Evolutionary conservation across 805 yeast genomes (phyloP), one percentile per base, ranked within the genome.

Genomic region (Zygosaccharomyces bailii): DNA sequence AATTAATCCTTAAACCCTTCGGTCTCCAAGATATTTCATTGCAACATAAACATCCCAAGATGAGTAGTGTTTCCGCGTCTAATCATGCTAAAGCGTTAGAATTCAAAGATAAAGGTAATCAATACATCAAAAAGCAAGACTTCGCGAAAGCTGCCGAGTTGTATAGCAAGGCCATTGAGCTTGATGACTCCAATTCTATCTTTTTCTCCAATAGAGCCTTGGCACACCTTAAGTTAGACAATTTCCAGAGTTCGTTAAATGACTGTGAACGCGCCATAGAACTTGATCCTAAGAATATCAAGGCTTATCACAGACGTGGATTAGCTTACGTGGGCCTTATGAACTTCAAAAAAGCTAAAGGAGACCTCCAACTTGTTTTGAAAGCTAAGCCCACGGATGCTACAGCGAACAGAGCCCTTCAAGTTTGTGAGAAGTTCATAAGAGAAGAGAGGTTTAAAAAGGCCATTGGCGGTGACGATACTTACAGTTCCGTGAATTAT

Each of bases 241-340:
- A 82, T 56, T 90, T 84, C 62, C 98, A 96, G 3, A 72, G 79
- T 43, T 95, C 96, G 0, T 75, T 90, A 2, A 70, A 65, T n/a
- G 96, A 90, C 62, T 82, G 95, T 54, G 76, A 81, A 25, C 67
- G 69, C 34, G 86, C 97, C 1, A 73, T 93, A 34, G 75, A 73
- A 38, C 57, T 82, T 7, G 88, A 91, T 59, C 75, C 81, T 1
- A 60, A 68, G 14, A 84, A 86, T 57, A 67, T 81, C 27, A 91
- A 91, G 65, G 89, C 88, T 0, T 85, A 86, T 61, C 93, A 87
- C 61, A 76, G 99, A 53, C 76, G 95, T 52, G 97, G 96, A 0
- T 78, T 85, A 9, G 84, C 97, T 0, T 65, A 80, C 50, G 76
- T 81, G 63, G 95, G 95, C 7, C 74, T 88, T 37, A 65, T 88